Percentiles rank a stretch among this genome's conserved stretches.
phyloP scores from a whole-genome alignment of 1,284 basidiomycete species.

The Hemileia vastatrix region DNA sequence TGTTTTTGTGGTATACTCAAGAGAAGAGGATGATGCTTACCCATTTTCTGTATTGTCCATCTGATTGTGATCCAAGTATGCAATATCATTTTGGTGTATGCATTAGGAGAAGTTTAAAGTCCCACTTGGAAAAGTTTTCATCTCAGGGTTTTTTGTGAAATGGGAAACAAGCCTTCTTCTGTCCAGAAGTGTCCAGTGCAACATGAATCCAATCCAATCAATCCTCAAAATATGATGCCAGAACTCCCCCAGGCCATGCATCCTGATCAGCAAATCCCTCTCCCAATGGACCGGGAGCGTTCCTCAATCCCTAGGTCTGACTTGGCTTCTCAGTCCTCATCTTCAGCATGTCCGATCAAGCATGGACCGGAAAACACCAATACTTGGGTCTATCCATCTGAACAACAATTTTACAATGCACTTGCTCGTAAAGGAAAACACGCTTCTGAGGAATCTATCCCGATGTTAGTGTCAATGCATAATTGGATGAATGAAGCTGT shows the following conservation, averaged over 20 bases:
- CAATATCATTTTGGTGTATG: no score
- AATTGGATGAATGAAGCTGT: constrained; percentile 96
- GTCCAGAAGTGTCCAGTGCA: no score
- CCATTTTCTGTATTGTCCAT: no score
- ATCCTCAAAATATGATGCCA: constrained; percentile 13
- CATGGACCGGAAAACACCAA: constrained; percentile 31
- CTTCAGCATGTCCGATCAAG: constrained; percentile 6
- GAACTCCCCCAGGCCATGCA: constrained; percentile 1
- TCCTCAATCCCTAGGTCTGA: constrained; percentile 11
- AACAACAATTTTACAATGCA: constrained; percentile 98
- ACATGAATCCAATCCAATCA: no score
- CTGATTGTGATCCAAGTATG: no score
- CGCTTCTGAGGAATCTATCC: constrained; percentile 90
- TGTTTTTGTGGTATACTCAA: no score
- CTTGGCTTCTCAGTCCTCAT: not conserved
- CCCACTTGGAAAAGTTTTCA: no score
- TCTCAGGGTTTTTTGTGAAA: no score
- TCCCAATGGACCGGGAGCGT: constrained; percentile 6
- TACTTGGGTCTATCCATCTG: constrained; percentile 92
- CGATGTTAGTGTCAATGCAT: constrained; percentile 96
- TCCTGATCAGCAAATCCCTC: constrained; percentile 6
- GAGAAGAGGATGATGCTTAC: no score
- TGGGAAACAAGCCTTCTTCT: no score
- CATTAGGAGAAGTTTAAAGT: no score
- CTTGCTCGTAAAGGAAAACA: constrained; percentile 95